phyloP scores from a whole-genome alignment of 2,329 filamentous ascomycete genomes.

The Blastomyces gilchristii region DNA sequence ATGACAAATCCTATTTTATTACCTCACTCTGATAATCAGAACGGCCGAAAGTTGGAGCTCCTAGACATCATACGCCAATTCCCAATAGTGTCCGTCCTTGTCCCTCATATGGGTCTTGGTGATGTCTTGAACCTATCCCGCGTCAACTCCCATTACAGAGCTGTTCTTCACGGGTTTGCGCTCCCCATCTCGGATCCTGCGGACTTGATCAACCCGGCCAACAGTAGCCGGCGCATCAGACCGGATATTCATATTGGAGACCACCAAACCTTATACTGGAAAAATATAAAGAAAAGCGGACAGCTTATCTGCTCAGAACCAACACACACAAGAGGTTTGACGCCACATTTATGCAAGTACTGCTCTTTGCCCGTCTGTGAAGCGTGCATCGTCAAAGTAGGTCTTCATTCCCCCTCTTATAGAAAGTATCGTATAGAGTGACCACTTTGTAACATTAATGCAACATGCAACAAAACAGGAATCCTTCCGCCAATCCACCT shows the following conservation, averaged over 20 bases:
- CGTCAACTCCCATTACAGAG: conserved; percentile 19
- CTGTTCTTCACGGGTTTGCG: conserved; percentile 23
- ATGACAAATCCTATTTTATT: background rate
- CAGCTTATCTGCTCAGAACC: conserved; percentile 20
- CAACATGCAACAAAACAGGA: conserved; percentile 10
- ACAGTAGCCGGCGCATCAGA: conserved; percentile 9
- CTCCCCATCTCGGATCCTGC: background rate
- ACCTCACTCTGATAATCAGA: background rate
- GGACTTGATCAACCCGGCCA: background rate
- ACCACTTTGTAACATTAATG: background rate
- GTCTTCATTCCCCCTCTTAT: background rate
- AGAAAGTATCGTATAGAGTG: too few relatives aligned
- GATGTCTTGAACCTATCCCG: conserved; percentile 23
- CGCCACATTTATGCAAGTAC: conserved; percentile 19
- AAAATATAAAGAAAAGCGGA: conserved; percentile 19
- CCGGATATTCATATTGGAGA: conserved; percentile 20
- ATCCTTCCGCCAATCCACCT: conserved; percentile 21
- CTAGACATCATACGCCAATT: conserved; percentile 20
- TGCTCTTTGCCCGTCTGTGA: conserved; percentile 25
- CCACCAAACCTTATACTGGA: conserved; percentile 24
- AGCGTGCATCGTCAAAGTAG: conserved; percentile 22
- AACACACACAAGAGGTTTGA: conserved; percentile 20
- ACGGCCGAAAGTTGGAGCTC: conserved; percentile 14
- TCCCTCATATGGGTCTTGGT: conserved; percentile 18
- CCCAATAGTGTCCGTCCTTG: conserved; percentile 21